phyloP scores from a whole-genome alignment of 2,329 filamentous ascomycete genomes.

The Rhynchosporium secalis region DNA sequence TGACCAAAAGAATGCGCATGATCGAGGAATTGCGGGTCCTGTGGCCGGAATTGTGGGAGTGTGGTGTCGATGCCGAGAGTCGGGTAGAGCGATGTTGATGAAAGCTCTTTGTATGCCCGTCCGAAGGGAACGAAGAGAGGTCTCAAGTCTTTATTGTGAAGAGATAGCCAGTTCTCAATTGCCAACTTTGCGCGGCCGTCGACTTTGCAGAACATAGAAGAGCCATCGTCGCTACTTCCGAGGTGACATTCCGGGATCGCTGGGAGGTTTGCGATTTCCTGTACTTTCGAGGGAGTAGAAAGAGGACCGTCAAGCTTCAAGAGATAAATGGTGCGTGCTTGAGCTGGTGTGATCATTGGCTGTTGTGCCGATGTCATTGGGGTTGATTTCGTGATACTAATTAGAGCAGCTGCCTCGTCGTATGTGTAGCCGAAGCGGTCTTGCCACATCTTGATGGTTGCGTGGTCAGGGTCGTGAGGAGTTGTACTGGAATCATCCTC shows the following conservation, averaged over 20 bases:
- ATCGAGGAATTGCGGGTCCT: neutral
- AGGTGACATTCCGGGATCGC: constrained; percentile 19
- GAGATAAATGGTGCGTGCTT: constrained; percentile 26
- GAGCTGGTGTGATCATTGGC: neutral
- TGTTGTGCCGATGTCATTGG: neutral
- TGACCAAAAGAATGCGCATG: constrained; percentile 11
- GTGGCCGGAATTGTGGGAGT: constrained; percentile 36
- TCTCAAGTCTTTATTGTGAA: constrained; percentile 25
- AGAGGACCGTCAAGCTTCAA: constrained; percentile 34
- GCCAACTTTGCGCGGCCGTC: constrained; percentile 22
- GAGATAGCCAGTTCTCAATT: constrained; percentile 27
- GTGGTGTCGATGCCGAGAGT: constrained; percentile 31
- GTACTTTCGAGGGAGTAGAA: constrained; percentile 27
- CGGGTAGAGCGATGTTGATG: constrained; percentile 25
- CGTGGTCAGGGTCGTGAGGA: neutral
- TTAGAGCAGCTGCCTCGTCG: neutral
- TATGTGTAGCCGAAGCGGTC: neutral
- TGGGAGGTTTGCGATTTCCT: constrained; percentile 26
- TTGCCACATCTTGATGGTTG: neutral
- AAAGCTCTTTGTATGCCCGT: constrained; percentile 37
- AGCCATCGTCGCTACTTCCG: constrained; percentile 29
- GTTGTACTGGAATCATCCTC: constrained; percentile 26
- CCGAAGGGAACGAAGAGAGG: constrained; percentile 37
- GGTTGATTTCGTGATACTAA: neutral
- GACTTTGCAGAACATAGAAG: constrained; percentile 34